phyloP scores from a whole-genome alignment of 257 asterid species.

The Henckelia pumila region DNA sequence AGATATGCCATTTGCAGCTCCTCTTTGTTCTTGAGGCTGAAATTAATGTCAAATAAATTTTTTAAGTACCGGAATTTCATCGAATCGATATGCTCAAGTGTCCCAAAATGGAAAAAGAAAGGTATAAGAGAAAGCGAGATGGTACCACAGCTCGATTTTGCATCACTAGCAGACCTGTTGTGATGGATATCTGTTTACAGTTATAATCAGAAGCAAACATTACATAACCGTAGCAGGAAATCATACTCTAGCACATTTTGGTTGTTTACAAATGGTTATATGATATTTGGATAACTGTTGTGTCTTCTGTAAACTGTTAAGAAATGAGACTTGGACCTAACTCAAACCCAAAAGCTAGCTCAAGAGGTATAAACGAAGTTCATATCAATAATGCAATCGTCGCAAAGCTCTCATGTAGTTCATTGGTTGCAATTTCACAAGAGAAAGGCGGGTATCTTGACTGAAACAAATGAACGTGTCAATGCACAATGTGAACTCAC shows the following conservation, averaged over 20 bases:
- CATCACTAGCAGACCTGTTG: conserved; percentile 71
- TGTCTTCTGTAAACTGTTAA: background rate
- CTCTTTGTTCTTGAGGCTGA: conserved; percentile 76
- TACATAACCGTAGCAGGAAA: background rate
- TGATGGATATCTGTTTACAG: conserved; percentile 56
- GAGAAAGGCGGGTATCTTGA: background rate
- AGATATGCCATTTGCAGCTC: conserved; percentile 85
- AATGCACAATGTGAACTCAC: conserved; percentile 43
- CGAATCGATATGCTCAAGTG: background rate
- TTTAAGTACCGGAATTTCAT: background rate
- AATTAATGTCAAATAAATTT: background rate
- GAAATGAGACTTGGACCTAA: too few species aligned
- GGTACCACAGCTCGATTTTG: conserved; percentile 85
- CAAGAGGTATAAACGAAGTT: too few species aligned
- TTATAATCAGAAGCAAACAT: conserved; percentile 13
- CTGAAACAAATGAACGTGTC: background rate
- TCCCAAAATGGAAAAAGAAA: background rate
- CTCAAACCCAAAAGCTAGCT: too few species aligned
- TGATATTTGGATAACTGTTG: background rate
- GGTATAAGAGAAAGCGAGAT: conserved; percentile 4
- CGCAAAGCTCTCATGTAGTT: background rate
- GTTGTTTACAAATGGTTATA: background rate
- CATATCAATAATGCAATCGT: background rate
- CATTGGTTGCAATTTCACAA: background rate
- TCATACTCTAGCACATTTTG: background rate